Evolutionary conservation across 805 yeast genomes (phyloP).

Genomic region (Cyberlindnera xylosilytica): DNA sequence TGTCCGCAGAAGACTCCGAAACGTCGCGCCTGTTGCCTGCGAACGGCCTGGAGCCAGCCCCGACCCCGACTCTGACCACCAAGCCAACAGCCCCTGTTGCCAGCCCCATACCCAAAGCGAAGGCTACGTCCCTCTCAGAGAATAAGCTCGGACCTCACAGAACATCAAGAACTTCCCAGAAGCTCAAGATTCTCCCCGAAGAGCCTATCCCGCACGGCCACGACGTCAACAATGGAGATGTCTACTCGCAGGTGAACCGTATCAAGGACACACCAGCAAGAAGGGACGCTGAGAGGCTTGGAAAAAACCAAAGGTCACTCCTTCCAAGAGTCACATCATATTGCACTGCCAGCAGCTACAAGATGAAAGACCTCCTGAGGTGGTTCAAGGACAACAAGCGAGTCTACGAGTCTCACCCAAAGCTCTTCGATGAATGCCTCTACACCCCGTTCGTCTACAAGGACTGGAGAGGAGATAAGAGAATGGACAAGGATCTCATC

Average conservation of each 20-base stretch:
- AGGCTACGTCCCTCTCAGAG: slow-evolving; percentile 12
- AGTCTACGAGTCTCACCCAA: slow-evolving; percentile 75
- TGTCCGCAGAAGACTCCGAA: slow-evolving; percentile 11
- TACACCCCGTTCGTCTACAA: slow-evolving; percentile 85
- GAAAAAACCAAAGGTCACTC: slow-evolving; percentile 69
- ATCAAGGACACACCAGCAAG: slow-evolving; percentile 88
- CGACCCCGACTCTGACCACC: slow-evolving; percentile 3
- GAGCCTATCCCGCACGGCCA: slow-evolving; percentile 36
- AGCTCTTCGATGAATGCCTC: slow-evolving; percentile 88
- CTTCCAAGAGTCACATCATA: slow-evolving; percentile 94
- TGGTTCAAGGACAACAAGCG: slow-evolving; percentile 81
- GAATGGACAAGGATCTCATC: slow-evolving; percentile 48
- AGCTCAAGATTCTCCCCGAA: slow-evolving; percentile 67
- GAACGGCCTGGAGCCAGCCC: background rate
- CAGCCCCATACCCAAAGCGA: slow-evolving; percentile 1
- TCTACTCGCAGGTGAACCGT: slow-evolving; percentile 78
- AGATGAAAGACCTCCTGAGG: slow-evolving; percentile 79
- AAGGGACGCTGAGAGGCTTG: slow-evolving; percentile 89
- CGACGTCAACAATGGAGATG: slow-evolving; percentile 38
- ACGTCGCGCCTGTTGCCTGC: slow-evolving; percentile 8
- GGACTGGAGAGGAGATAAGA: slow-evolving; percentile 65
- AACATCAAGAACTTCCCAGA: slow-evolving; percentile 70
- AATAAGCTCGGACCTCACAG: slow-evolving; percentile 66
- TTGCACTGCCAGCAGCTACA: slow-evolving; percentile 91
- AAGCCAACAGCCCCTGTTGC: background rate